Evolutionary conservation across 169 alveolate genomes (phyloP), one percentile per base, ranked within the genome.

Genomic region (Hepatocystis sp.): DNA sequence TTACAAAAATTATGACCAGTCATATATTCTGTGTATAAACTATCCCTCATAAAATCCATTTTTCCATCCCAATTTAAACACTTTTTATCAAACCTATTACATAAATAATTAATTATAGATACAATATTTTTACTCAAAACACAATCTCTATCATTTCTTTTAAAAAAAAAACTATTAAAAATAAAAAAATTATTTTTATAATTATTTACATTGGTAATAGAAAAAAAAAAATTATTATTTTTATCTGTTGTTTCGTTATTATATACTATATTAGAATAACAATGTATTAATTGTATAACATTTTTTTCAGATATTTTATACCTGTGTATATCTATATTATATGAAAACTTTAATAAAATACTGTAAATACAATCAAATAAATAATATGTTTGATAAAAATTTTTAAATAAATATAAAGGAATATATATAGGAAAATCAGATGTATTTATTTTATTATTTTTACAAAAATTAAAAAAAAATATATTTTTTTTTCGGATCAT

Each of bases 401-500:
- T 71, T 11, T 23, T 58, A 27, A 17, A 58, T 36, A 71, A 15
- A 30, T 71, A 71, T 32, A 46, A 27, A 1, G 86, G 86, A 2
- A 71, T 34, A 36, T 71, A 71, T 30, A 71, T 71, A 0, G 86
- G 86, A 8, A 56, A 49, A 5, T 27, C 28, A 1, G 15, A 53
- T 44, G 34, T 58, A 10, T 36, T 56, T 36, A 71, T 10, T 32
- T 36, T 58, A 36, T 58, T 71, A 21, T 36, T 15, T 17, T 36
- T 56, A 30, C 86, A 71, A 64, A 58, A 71, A 8, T 63, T 56
- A 10, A 27, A 58, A 13, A 71, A 71, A 8, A 71, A 36, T 0
- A 44, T 44, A 36, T 55, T 71, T 8, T 71, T 71, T 10, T 71
- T 71, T 44, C 76, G 55, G 3, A 71, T 58, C 10, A 71, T 61